A percentile compares a stretch with the other conserved stretches of the same genome.
These are phyloP conservation scores for Talaromyces sp. DNA, from an alignment of 2,329 filamentous ascomycete species.

Conservation along the genomic window DNA sequence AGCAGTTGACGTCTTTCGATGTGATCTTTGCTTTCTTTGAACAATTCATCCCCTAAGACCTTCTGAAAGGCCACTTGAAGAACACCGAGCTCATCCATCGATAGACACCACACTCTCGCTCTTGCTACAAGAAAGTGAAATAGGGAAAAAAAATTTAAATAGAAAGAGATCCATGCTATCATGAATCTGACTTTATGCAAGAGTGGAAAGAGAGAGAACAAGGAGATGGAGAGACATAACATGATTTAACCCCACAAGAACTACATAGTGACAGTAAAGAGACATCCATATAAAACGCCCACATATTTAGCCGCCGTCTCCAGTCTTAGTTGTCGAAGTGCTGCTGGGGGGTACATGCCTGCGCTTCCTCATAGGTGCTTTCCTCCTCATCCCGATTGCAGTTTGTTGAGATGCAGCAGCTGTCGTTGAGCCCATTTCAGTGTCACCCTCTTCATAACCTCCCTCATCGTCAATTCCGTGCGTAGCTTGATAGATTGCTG, in stretches of 20 bases:
- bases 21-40: neutral
- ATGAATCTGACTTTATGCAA: conserved; percentile 15
- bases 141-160: neutral
- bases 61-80: neutral
- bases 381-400: conserved; percentile 41
- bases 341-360: conserved; percentile 25
- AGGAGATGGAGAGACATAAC: conserved; percentile 11
- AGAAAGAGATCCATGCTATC: conserved; percentile 2
- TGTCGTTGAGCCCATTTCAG: conserved; percentile 33
- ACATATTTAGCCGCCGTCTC: conserved; percentile 23
- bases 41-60: neutral
- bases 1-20: neutral
- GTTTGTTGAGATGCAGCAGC: conserved; percentile 33
- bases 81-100: neutral
- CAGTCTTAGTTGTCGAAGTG: conserved; percentile 32
- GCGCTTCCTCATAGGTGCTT: conserved; percentile 42
- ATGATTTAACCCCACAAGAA: conserved; percentile 13
- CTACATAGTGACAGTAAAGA: conserved; percentile 15
- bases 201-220: conserved; percentile 19
- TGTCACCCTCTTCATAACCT: conserved; percentile 38
- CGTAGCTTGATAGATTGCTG: conserved; percentile 36
- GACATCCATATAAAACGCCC: conserved; percentile 7
- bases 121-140: neutral
- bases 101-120: neutral
- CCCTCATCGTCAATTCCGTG: conserved; percentile 31